phyloP scores from a whole-genome alignment of 2,329 filamentous ascomycete genomes.

The Trichoderma citrinoviride region DNA sequence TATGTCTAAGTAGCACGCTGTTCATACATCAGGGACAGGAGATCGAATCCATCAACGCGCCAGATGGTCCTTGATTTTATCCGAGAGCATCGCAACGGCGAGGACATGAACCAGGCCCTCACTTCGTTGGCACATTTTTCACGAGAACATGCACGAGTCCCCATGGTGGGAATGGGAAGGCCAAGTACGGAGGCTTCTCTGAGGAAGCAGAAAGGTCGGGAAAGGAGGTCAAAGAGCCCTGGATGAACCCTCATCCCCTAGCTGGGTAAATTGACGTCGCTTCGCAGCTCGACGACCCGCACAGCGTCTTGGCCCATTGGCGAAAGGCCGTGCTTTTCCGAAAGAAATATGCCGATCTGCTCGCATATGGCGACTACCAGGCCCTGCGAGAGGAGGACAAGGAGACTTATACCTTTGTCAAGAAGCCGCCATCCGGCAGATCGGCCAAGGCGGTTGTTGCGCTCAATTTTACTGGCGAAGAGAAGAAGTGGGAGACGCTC shows the following conservation, averaged over 20 bases:
- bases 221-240: constrained; percentile 31
- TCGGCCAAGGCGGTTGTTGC: constrained; percentile 30
- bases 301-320: constrained; percentile 38
- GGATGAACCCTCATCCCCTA: constrained; percentile 37
- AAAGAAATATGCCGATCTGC: constrained; percentile 33
- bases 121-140: constrained; percentile 35
- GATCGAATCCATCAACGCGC: constrained; percentile 61
- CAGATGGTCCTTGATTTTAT: constrained; percentile 39
- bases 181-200: constrained; percentile 36
- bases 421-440: constrained; percentile 29
- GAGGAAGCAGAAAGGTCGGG: constrained; percentile 36
- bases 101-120: constrained; percentile 38
- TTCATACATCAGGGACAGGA: constrained; percentile 69
- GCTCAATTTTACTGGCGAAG: constrained; percentile 35
- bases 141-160: constrained; percentile 64
- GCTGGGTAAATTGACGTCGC: constrained; percentile 52
- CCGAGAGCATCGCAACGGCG: constrained; percentile 30
- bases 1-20: constrained; percentile 55
- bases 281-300: constrained; percentile 45
- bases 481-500: constrained; percentile 30
- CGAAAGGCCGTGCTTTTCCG: constrained; percentile 33
- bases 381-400: constrained; percentile 28
- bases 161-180: constrained; percentile 56
- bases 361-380: constrained; percentile 38
- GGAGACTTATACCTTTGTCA: constrained; percentile 32